A percentile compares a stretch with the other conserved stretches of the same genome.
phyloP scores from a whole-genome alignment of 805 yeast species.

The Grigorovia humatica region DNA sequence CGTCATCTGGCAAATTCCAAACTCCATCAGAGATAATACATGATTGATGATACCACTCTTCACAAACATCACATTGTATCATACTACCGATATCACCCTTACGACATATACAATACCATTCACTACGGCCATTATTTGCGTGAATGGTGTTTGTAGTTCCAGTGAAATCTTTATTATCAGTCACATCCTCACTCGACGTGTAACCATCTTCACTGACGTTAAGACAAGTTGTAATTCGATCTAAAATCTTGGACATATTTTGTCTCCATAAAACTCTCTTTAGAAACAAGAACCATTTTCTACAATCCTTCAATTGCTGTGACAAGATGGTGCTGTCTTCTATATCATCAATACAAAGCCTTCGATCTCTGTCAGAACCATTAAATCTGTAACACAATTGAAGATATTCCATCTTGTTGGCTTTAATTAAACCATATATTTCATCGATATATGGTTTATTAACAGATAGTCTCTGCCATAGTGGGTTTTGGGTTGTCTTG shows the following conservation, averaged over 20 bases:
- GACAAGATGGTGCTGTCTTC: conserved; percentile 12
- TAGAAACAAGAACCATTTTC: conserved; percentile 8
- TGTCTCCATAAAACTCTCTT: conserved; percentile 3
- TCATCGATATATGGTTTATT: conserved; percentile 8
- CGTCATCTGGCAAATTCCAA: conserved; percentile 23
- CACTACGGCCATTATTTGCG: background rate
- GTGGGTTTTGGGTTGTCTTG: conserved; percentile 10
- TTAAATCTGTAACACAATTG: conserved; percentile 12
- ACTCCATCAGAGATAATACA: conserved; percentile 37
- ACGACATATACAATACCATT: conserved; percentile 51
- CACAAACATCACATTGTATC: conserved; percentile 62
- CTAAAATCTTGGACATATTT: conserved; percentile 2
- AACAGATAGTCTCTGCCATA: conserved; percentile 6
- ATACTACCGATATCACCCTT: conserved; percentile 49
- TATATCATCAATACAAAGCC: conserved; percentile 27
- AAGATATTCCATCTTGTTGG: conserved; percentile 3
- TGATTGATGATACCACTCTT: conserved; percentile 59
- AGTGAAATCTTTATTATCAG: conserved; percentile 4
- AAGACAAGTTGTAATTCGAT: conserved; percentile 13
- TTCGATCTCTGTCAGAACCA: conserved; percentile 25
- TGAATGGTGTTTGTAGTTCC: background rate
- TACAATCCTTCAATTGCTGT: conserved; percentile 8
- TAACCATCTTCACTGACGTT: conserved; percentile 14
- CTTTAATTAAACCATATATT: conserved; percentile 4
- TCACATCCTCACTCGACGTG: conserved; percentile 1